These are phyloP conservation scores for Pharnaceum exiguum DNA, from an alignment of 148 eudicot species.

Conservation along the genomic window DNA sequence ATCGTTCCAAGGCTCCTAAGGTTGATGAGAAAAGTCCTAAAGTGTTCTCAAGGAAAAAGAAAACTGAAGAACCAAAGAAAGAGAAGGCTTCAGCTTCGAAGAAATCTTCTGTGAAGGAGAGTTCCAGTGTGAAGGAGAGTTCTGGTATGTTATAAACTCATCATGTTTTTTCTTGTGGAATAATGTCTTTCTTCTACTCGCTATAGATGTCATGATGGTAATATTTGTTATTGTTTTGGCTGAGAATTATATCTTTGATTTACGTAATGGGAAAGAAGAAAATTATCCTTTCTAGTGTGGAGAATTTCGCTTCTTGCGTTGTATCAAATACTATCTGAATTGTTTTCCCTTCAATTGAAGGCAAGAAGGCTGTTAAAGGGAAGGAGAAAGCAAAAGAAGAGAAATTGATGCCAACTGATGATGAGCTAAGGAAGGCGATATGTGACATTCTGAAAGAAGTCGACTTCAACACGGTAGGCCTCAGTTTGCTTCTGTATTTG, in stretches of 20 bases:
- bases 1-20: conserved; percentile 34
- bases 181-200: neutral
- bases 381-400: conserved; percentile 63
- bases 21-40: conserved; percentile 48
- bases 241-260: too few species aligned
- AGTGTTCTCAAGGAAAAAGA: conserved; percentile 72
- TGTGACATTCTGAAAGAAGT: conserved; percentile 86
- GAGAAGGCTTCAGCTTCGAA: conserved; percentile 57
- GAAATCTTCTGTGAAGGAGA: conserved; percentile 55
- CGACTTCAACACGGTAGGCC: conserved; percentile 89
- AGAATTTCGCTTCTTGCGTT: neutral
- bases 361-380: conserved; percentile 54
- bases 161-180: neutral
- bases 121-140: conserved; percentile 37
- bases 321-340: neutral
- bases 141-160: neutral
- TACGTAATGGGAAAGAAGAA: neutral
- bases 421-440: conserved; percentile 64
- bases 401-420: conserved; percentile 59
- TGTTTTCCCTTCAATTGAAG: conserved; percentile 27
- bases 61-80: conserved; percentile 44
- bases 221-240: too few species aligned
- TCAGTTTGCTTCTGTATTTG: too few species aligned
- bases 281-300: neutral
- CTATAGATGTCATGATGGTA: too few species aligned